phyloP scores from a whole-genome alignment of 2,329 filamentous ascomycete species.

The Colletotrichum tofieldiae region DNA sequence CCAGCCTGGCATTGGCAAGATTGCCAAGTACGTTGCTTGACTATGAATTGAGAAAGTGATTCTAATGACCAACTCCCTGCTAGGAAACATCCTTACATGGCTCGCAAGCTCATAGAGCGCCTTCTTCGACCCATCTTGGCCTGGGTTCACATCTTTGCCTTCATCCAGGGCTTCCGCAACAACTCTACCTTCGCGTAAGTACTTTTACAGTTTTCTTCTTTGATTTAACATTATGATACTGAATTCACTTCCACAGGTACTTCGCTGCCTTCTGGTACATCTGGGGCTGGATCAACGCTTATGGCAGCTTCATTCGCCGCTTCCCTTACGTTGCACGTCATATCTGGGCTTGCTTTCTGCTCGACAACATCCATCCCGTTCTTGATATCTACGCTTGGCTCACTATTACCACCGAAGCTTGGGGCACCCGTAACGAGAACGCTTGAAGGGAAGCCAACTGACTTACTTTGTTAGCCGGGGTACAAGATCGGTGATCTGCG shows the following conservation, averaged over 20 bases:
- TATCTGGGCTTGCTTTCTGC: constrained; percentile 31
- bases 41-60: fast-evolving
- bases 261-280: constrained; percentile 34
- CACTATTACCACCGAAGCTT: constrained; percentile 33
- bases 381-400: constrained; percentile 38
- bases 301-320: constrained; percentile 24
- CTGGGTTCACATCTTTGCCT: constrained; percentile 32
- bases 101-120: constrained; percentile 42
- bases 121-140: constrained; percentile 29
- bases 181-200: constrained; percentile 29
- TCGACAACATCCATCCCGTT: constrained; percentile 36
- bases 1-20: constrained; percentile 26
- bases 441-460: neutral
- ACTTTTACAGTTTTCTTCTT: no score
- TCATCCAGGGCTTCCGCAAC: constrained; percentile 13
- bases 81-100: constrained; percentile 40
- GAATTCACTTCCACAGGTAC: neutral
- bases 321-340: constrained; percentile 29
- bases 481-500: neutral
- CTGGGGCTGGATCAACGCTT: constrained; percentile 19
- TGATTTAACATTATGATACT: fast-evolving
- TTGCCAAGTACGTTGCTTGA: constrained; percentile 10
- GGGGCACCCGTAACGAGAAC: constrained; percentile 33
- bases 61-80: neutral
- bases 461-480: neutral